phyloP scores from a whole-genome alignment of 2,329 filamentous ascomycete genomes.

The Xylaria polymorpha region DNA sequence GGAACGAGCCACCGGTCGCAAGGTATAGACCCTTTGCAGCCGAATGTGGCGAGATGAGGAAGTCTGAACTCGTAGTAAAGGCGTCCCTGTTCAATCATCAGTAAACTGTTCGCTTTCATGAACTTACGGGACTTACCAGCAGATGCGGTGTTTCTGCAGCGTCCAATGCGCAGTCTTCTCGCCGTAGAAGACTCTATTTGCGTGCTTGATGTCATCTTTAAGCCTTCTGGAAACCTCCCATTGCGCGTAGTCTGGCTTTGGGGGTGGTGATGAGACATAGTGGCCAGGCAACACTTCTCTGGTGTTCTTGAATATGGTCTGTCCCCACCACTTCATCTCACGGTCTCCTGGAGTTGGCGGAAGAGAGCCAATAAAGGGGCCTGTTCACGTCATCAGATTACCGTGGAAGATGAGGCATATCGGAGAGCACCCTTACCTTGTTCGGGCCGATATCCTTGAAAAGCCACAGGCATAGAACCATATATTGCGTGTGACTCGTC shows the following conservation, averaged over 20 bases:
- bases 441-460: conserved; percentile 34
- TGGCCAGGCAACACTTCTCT: conserved; percentile 54
- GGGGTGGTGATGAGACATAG: conserved; percentile 68
- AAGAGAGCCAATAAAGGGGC: conserved; percentile 69
- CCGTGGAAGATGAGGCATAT: background rate
- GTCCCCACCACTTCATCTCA: conserved; percentile 71
- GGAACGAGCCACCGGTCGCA: conserved; percentile 66
- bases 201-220: conserved; percentile 68
- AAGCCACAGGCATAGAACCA: conserved; percentile 36
- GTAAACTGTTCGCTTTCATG: background rate
- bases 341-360: conserved; percentile 62
- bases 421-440: conserved; percentile 20
- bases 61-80: conserved; percentile 71
- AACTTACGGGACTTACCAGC: conserved; percentile 64
- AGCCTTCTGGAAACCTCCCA: conserved; percentile 69
- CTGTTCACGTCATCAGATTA: conserved; percentile 47
- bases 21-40: conserved; percentile 36
- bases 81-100: conserved; percentile 66
- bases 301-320: conserved; percentile 69
- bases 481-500: conserved; percentile 32
- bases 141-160: conserved; percentile 72
- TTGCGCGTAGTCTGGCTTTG: conserved; percentile 67
- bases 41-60: conserved; percentile 67
- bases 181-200: conserved; percentile 70
- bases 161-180: conserved; percentile 66